These are phyloP conservation scores for Ophiostoma sp. DNA, from an alignment of 2,329 filamentous ascomycete genomes.

Conservation along the genomic window DNA sequence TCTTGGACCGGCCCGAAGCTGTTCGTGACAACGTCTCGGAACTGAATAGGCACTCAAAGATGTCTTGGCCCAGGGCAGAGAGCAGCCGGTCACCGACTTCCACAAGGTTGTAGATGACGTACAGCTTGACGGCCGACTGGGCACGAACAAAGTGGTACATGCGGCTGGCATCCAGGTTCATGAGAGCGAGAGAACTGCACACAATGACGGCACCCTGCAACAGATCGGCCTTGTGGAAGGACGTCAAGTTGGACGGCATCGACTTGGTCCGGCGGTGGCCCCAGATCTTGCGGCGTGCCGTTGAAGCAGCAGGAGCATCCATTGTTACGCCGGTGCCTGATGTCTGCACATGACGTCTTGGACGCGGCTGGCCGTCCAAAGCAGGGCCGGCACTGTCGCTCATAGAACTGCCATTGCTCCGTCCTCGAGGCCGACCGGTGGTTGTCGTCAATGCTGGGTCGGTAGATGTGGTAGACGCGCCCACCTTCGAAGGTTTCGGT, in stretches of 20 bases:
- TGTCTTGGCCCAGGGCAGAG: slow-evolving; percentile 89
- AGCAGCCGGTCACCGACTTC: slow-evolving; percentile 90
- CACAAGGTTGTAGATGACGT: slow-evolving; percentile 97
- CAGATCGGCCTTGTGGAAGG: slow-evolving; percentile 92
- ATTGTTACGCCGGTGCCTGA: neutral
- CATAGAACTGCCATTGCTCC: slow-evolving; percentile 18
- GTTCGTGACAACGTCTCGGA: slow-evolving; percentile 88
- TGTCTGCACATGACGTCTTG: neutral
- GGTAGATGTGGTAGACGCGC: neutral
- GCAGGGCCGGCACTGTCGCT: neutral
- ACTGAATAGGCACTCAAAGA: slow-evolving; percentile 93
- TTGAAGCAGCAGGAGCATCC: neutral
- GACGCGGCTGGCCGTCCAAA: neutral
- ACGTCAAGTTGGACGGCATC: slow-evolving; percentile 77
- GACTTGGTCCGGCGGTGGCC: slow-evolving; percentile 71
- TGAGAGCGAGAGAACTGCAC: slow-evolving; percentile 78
- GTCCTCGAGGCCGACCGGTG: neutral
- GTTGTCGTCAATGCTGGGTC: neutral
- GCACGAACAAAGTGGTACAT: slow-evolving; percentile 98
- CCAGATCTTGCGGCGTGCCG: neutral
- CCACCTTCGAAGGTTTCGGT: slow-evolving; percentile 37
- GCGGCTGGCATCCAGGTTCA: slow-evolving; percentile 89
- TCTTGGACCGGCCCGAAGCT: slow-evolving; percentile 83
- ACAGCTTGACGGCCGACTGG: slow-evolving; percentile 95
- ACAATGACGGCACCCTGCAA: slow-evolving; percentile 88